Evolutionary conservation across 176 grass and related monocot genomes (phyloP).

Genomic region (Chrysopogon serrulatus): DNA sequence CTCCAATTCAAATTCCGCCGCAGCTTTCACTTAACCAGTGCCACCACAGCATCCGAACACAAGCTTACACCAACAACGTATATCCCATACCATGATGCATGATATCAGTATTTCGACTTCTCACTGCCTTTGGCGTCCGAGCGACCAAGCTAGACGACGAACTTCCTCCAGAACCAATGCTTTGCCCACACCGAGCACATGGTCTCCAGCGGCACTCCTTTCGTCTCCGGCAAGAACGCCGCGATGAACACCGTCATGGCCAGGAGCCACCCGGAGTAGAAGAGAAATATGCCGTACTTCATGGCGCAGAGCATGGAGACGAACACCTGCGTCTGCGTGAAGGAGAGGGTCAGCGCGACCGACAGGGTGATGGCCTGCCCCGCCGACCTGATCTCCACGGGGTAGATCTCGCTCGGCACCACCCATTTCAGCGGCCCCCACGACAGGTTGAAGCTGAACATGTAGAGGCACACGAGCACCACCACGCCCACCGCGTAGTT

Average conservation of each 20-base stretch:
- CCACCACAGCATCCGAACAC: too few species aligned
- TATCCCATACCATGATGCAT: too few species aligned
- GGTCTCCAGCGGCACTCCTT: slow-evolving; percentile 35
- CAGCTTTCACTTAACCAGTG: too few species aligned
- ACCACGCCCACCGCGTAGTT: slow-evolving; percentile 51
- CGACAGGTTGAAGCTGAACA: slow-evolving; percentile 63
- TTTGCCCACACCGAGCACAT: background rate
- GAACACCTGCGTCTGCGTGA: slow-evolving; percentile 76
- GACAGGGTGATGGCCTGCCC: slow-evolving; percentile 60
- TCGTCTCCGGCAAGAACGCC: slow-evolving; percentile 61
- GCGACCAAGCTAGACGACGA: background rate
- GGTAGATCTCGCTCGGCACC: slow-evolving; percentile 81
- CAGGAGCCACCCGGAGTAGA: slow-evolving; percentile 53
- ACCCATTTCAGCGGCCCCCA: slow-evolving; percentile 86
- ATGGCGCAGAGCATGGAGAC: slow-evolving; percentile 56
- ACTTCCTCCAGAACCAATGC: slow-evolving; percentile 21
- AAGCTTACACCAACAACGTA: too few species aligned
- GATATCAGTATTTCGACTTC: too few species aligned
- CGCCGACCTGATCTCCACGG: slow-evolving; percentile 68
- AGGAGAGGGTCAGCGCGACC: slow-evolving; percentile 50
- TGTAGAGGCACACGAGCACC: slow-evolving; percentile 54
- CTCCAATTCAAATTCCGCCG: too few species aligned
- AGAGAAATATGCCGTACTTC: slow-evolving; percentile 57
- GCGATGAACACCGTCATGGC: slow-evolving; percentile 68
- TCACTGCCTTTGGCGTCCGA: background rate